Conservation (phyloP, 495 filamentous ascomycete species). For the Penicillium herquei region DNA sequence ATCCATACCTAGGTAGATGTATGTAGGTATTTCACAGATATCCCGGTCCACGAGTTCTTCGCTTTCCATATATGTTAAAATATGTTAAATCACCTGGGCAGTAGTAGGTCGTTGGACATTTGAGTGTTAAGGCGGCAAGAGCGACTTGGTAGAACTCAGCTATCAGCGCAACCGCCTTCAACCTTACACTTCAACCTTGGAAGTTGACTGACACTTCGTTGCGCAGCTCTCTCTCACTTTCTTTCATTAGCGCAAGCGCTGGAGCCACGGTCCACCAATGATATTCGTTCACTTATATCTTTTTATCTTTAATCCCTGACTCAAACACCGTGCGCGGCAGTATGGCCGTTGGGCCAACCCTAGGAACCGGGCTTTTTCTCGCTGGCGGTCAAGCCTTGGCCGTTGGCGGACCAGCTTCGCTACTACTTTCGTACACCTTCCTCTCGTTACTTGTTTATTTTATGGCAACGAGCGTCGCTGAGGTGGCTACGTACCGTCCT, state of each 20-base stretch:
- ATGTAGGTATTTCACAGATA: too few species aligned
- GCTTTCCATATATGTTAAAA: too few species aligned
- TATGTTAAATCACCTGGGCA: too few species aligned
- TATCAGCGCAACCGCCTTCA: neutral
- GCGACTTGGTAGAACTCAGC: neutral
- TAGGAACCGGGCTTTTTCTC: constrained; percentile 42
- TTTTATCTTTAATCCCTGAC: constrained; percentile 15
- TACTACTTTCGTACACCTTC: constrained; percentile 37
- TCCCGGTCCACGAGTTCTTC: too few species aligned
- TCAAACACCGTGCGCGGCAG: neutral
- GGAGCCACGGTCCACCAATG: too few species aligned
- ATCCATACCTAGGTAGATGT: too few species aligned
- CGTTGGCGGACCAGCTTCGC: constrained; percentile 39
- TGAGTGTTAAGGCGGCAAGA: neutral
- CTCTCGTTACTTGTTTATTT: constrained; percentile 58
- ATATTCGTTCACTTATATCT: constrained; percentile 4
- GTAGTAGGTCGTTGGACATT: neutral
- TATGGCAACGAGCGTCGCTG: constrained; percentile 59
- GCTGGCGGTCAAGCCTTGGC: constrained; percentile 41
- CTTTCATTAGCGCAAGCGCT: neutral
- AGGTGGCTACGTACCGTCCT: constrained; percentile 62
- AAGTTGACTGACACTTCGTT: too few species aligned
- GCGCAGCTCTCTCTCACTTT: neutral
- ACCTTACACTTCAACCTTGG: too few species aligned
- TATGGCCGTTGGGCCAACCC: constrained; percentile 38